Evolutionary conservation across 345 rosid genomes (phyloP).

Genomic region (Eucalyptus curtisii): DNA sequence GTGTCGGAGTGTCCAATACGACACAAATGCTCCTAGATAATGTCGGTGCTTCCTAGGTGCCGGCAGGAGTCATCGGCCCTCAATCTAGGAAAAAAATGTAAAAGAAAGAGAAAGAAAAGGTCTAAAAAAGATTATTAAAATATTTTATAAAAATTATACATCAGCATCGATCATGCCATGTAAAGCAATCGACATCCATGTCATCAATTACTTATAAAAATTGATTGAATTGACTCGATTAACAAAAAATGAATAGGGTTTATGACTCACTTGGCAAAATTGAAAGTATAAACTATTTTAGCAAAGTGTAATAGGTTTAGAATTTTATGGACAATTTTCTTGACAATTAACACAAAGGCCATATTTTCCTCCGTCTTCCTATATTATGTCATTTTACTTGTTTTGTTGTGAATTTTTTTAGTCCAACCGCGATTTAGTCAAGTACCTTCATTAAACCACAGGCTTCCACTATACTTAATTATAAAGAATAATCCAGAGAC

Average conservation of each 20-base stretch:
- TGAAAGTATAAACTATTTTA: background rate
- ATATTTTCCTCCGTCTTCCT: background rate
- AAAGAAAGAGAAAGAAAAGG: background rate
- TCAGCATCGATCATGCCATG: rapidly evolving
- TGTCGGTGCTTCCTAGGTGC: background rate
- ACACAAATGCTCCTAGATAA: rapidly evolving
- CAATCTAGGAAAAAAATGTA: too few relatives aligned
- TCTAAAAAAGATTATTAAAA: background rate
- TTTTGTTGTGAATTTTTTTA: background rate
- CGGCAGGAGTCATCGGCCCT: rapidly evolving
- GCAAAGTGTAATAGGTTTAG: too few relatives aligned
- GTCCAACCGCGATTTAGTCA: background rate
- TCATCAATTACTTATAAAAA: too few relatives aligned
- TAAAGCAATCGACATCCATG: rapidly evolving
- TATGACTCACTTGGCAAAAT: background rate
- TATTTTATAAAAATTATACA: rapidly evolving
- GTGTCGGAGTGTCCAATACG: rapidly evolving
- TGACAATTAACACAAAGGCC: background rate
- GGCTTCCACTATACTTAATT: background rate
- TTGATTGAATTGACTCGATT: background rate
- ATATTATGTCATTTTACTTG: background rate
- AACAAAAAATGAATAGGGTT: too few relatives aligned
- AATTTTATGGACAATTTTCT: too few relatives aligned
- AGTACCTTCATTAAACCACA: background rate
- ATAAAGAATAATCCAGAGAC: background rate